A percentile compares a stretch with the other conserved stretches of the same genome.
phyloP scores from a whole-genome alignment of 192 early-diverging fungal species.

The Coemansia asiatica region DNA sequence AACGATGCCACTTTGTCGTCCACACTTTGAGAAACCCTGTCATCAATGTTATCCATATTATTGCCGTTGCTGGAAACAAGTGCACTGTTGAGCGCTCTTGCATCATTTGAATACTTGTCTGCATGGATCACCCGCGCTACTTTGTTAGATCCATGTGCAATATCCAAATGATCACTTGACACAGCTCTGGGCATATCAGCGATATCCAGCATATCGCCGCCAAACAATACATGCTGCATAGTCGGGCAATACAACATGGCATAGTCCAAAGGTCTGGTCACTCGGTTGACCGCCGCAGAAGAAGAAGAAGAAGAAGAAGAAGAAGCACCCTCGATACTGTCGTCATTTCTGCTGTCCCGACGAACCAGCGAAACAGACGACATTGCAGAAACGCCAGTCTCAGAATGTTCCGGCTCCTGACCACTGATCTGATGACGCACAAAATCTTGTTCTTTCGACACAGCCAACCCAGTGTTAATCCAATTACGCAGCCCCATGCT shows the following conservation, averaged over 20 bases:
- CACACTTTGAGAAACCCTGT: neutral
- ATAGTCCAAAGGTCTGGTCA: slow-evolving; percentile 18
- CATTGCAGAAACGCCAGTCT: neutral
- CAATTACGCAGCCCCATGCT: slow-evolving; percentile 45
- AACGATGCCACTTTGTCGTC: neutral
- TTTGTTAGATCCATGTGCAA: neutral
- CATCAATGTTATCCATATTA: neutral
- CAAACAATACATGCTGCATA: slow-evolving; percentile 51
- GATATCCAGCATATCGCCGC: slow-evolving; percentile 19
- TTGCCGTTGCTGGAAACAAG: neutral
- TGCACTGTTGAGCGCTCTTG: neutral
- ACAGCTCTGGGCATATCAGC: neutral
- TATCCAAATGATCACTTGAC: neutral
- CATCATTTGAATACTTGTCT: neutral
- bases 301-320: too few relatives aligned
- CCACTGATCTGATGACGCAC: neutral
- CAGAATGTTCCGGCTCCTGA: neutral
- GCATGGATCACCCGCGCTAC: slow-evolving; percentile 26
- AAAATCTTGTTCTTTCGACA: neutral
- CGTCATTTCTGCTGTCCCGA: neutral
- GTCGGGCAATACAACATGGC: slow-evolving; percentile 53
- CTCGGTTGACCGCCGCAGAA: neutral
- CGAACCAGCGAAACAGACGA: slow-evolving; percentile 32
- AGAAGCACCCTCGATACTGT: neutral
- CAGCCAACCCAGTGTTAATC: slow-evolving; percentile 32